Base-by-base conservation (phyloP, 805 yeast species). In the Metschnikowia peoriensis region DNA sequence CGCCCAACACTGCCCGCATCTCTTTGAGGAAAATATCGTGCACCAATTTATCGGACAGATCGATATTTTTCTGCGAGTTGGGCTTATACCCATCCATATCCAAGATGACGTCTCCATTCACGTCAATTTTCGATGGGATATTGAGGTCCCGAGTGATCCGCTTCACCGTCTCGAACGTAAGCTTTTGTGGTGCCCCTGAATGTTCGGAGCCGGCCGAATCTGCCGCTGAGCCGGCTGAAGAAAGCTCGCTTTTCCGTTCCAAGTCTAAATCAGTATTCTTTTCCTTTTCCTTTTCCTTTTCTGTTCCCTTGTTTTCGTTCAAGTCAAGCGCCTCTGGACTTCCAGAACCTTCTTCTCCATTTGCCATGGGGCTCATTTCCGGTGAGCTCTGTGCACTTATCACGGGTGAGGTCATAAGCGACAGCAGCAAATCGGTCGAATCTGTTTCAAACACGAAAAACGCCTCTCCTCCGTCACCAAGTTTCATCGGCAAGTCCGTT, bases 381-480 rank as follows among this genome's bases (percentile, higher is more conserved):
- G 96, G 93, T 22, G 96, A 86, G 46, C 76, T 75, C 7, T 77
- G 71, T 1, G 89, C 85, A 51, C 88, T 82, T 34, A 87, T 71
- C 29, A 91, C 94, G 0, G 97, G 97, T 0, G 96, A 89, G 0
- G 97, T 89, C 59, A 90, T 81, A 57, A 90, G 78, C 53, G 87
- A 87, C 50, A 78, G 76, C 1, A 97, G 96, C 27, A 94, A 85
- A 53, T 81, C 80, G 38, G 72, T 73, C 22, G 60, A 46, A 39
- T 79, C 79, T 1, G 97, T 88, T 63, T 91, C 97, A 71, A 94
- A 93, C 41, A 94, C 98, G 65, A 94, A 94, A 66, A 91, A 91
- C 0, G 98, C 99, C 69, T 94, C 99, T 12, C 99, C 99, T 7
- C 96, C 97, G 55, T 94, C 99, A 14, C 97, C 96, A 43, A 94